phyloP scores from a whole-genome alignment of 1,284 basidiomycete species.

The Rhodotorula sp. region DNA sequence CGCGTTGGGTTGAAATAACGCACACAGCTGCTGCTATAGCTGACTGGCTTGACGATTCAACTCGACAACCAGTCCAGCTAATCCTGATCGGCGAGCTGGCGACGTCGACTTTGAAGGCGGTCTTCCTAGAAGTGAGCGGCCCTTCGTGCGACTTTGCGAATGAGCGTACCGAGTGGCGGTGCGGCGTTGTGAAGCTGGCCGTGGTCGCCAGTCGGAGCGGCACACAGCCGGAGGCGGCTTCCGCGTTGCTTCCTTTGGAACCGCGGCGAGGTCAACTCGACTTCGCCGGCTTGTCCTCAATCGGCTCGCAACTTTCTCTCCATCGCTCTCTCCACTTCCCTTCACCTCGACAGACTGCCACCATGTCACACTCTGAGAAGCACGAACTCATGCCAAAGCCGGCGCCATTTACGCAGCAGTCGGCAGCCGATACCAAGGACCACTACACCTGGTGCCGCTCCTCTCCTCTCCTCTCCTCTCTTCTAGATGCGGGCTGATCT shows the following conservation, averaged over 20 bases:
- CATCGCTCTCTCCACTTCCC: too few relatives aligned
- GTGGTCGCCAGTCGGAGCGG: not conserved
- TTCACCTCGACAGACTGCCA: not conserved
- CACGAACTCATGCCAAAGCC: not conserved
- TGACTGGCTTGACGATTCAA: too few relatives aligned
- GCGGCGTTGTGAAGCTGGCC: not conserved
- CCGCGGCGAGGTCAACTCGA: not conserved
- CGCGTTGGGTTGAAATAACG: too few relatives aligned
- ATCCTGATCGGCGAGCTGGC: too few relatives aligned
- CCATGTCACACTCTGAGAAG: not conserved
- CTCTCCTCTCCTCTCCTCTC: not conserved
- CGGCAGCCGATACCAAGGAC: constrained; percentile 13
- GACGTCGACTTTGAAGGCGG: too few relatives aligned
- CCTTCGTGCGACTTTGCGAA: too few relatives aligned
- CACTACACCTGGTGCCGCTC: constrained; percentile 20
- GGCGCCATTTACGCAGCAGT: constrained; percentile 7
- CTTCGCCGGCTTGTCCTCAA: not conserved
- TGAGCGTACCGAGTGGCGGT: not conserved
- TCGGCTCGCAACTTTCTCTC: too few relatives aligned
- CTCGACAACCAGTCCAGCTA: too few relatives aligned
- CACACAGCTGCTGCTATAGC: too few relatives aligned
- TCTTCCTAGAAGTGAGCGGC: too few relatives aligned
- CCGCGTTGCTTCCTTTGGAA: not conserved
- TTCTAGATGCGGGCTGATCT: not conserved
- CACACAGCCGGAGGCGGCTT: not conserved